phyloP scores from a whole-genome alignment of 345 rosid species.

The Acer negundo region DNA sequence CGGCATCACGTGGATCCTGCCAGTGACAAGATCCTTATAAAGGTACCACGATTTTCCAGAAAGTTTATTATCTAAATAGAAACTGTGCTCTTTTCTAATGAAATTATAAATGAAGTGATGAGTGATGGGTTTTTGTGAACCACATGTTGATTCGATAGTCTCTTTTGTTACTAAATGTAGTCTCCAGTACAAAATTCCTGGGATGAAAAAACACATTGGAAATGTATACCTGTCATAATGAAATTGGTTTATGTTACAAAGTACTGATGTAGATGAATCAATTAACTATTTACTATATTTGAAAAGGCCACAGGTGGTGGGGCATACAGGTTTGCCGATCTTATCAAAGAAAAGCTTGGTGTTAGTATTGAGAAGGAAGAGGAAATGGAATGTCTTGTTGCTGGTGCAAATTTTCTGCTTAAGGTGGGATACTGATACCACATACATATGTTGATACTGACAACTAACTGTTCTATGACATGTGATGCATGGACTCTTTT shows the following conservation, averaged over 20 bases:
- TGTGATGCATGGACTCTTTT: not conserved
- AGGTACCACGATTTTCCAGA: constrained; percentile 51
- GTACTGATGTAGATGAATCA: constrained; percentile 4
- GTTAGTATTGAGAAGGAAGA: constrained; percentile 85
- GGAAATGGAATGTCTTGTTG: constrained; percentile 94
- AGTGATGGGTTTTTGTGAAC: not conserved
- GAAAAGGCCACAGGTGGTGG: constrained; percentile 98
- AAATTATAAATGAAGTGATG: not conserved
- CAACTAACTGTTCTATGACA: not conserved
- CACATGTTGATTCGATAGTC: not conserved
- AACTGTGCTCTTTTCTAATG: constrained; percentile 14
- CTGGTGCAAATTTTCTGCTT: constrained; percentile 91
- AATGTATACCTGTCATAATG: not conserved
- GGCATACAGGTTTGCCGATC: constrained; percentile 89
- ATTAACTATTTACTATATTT: constrained; percentile 26
- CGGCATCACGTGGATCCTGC: constrained; percentile 37
- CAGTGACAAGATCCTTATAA: constrained; percentile 46
- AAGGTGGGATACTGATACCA: constrained; percentile 53
- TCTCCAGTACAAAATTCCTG: not conserved
- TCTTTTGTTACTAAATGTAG: not conserved
- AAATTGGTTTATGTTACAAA: constrained; percentile 2
- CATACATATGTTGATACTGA: constrained; percentile 15
- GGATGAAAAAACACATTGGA: not conserved
- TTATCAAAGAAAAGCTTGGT: constrained; percentile 85
- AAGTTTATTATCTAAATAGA: constrained; percentile 7